Percentiles rank a stretch among this genome's conserved stretches.
Conservation (phyloP, 768 basidiomycete species). For the Russula compacta region DNA sequence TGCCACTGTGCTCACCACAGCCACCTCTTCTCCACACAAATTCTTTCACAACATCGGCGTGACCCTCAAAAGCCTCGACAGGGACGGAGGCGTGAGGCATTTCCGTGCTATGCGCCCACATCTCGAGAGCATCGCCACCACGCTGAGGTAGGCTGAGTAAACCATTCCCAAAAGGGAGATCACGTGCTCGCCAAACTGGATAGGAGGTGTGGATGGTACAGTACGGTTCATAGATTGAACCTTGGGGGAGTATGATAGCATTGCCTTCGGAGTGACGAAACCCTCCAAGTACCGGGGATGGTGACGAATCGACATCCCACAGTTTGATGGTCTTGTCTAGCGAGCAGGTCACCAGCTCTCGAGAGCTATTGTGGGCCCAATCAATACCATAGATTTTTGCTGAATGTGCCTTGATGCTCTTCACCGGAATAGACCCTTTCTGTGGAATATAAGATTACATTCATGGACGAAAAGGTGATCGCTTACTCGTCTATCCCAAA, state of each 20-base stretch:
- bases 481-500: constrained; percentile 90
- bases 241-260: constrained; percentile 11
- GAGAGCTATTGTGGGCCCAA: constrained; percentile 71
- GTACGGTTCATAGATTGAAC: constrained; percentile 32
- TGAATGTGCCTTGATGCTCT: constrained; percentile 69
- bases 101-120: constrained; percentile 48
- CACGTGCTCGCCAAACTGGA: constrained; percentile 91
- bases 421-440: constrained; percentile 83
- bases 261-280: constrained; percentile 1
- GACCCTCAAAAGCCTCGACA: constrained; percentile 76
- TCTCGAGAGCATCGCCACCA: constrained; percentile 73
- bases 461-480: background rate
- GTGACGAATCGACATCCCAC: constrained; percentile 49
- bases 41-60: constrained; percentile 91
- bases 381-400: constrained; percentile 97
- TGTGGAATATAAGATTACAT: constrained; percentile 25
- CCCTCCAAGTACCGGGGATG: background rate
- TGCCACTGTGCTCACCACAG: constrained; percentile 31
- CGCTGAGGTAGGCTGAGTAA: constrained; percentile 83
- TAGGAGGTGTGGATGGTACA: constrained; percentile 62
- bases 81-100: constrained; percentile 32
- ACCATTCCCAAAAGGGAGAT: constrained; percentile 87
- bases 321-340: constrained; percentile 90
- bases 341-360: constrained; percentile 89
- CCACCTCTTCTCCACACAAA: constrained; percentile 88